Base-by-base conservation (phyloP, 129 eudicot genomes). In the Solidago caesia region DNA sequence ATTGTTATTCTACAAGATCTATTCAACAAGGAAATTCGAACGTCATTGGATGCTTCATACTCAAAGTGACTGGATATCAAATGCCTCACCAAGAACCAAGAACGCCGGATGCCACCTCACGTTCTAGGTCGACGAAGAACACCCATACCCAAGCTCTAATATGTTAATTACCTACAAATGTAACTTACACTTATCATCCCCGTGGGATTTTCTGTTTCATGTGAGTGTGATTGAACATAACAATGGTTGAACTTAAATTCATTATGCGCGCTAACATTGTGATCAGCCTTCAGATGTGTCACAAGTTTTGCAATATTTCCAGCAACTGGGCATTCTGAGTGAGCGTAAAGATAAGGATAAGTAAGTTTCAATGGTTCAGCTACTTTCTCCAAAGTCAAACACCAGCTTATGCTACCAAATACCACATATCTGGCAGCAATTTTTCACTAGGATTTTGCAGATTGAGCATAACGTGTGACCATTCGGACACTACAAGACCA, bases 391-490 rank as follows among this genome's bases (percentile, higher is more conserved):
- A 68, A 27, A 13, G 73, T 45, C 4, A 68, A n/a, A 48, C 73
- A 68, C 21, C 73, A 21, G 21, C 21, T 26, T 26, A 68, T 68
- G 44, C 57, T 39, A 5, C 44, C 73, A 4, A 12, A 21, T 6
- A 25, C 73, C 33, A 6, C 73, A 68, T 4, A 52, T 26, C 6
- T 58, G 73, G 41, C 73, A 68, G 5, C 21, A 47, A 53, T 15
- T 49, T 13, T 69, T 2, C 46, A 69, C 45, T 47, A 1, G 55
- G 29, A 33, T 25, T 68, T 46, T 68, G 42, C 73, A 68, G 1
- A 29, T 68, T 11, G 73, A 26, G 42, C 73, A 68, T 8, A 68
- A n/a, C 8, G 73, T 47, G 44, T 68, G 73, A 5, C 73, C 73
- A 48, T 68, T 68, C 11, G 53, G 72, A 33, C 72, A 47, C 59